Evolutionary conservation across 1,139 yeast species (phyloP).

Genomic region (Suhomyces atakaporum): DNA sequence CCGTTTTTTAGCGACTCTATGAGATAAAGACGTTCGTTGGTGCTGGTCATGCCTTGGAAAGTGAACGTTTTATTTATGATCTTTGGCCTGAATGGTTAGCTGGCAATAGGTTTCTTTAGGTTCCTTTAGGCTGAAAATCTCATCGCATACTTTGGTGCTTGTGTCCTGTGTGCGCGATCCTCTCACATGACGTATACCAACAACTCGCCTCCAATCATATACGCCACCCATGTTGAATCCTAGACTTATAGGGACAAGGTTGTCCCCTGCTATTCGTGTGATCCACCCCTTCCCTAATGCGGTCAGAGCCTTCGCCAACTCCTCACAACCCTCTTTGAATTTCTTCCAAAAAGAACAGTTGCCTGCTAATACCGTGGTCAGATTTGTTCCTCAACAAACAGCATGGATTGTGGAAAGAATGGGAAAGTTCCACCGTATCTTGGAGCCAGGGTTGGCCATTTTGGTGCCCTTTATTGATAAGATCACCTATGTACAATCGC

Average conservation of each 20-base stretch:
- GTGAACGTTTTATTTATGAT: too few relatives aligned
- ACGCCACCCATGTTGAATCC: background rate
- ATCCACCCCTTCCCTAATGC: background rate
- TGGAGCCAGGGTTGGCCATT: slow-evolving; percentile 78
- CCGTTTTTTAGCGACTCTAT: slow-evolving; percentile 63
- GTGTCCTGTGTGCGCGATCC: background rate
- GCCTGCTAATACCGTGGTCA: slow-evolving; percentile 71
- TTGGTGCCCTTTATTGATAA: slow-evolving; percentile 72
- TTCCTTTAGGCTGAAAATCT: too few relatives aligned
- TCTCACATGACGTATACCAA: too few relatives aligned
- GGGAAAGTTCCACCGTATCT: slow-evolving; percentile 79
- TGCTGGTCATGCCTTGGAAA: slow-evolving; percentile 10
- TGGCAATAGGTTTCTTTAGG: too few relatives aligned
- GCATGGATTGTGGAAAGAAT: slow-evolving; percentile 92
- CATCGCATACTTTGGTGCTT: too few relatives aligned
- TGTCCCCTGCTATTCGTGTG: background rate
- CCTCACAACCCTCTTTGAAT: slow-evolving; percentile 30
- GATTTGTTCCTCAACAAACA: slow-evolving; percentile 87
- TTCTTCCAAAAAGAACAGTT: slow-evolving; percentile 68
- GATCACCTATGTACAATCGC: slow-evolving; percentile 77
- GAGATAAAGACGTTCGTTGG: slow-evolving; percentile 63
- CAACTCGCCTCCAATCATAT: background rate
- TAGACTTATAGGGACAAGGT: background rate
- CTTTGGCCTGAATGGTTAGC: too few relatives aligned
- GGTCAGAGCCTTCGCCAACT: slow-evolving; percentile 8